Evolutionary conservation across 2,329 filamentous ascomycete genomes (phyloP).

Genomic region (Davidsoniella australis): DNA sequence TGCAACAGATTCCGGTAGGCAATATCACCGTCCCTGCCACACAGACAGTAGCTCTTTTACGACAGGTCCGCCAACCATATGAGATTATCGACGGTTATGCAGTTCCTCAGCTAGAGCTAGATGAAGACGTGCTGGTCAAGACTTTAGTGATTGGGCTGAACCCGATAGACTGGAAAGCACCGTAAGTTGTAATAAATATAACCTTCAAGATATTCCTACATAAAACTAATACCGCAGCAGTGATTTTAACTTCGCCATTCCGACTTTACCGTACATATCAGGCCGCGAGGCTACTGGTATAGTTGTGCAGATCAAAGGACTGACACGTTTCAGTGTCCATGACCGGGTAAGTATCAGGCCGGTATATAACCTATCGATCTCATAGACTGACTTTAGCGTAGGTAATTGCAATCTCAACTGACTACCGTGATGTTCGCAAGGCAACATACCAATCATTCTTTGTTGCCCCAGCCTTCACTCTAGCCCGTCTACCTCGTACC

Average conservation of each 20-base stretch:
- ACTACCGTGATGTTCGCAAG: constrained; percentile 57
- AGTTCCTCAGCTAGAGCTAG: constrained; percentile 3
- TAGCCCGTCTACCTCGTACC: constrained; percentile 39
- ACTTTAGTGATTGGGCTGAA: constrained; percentile 52
- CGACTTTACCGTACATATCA: constrained; percentile 48
- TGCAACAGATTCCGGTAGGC: not conserved
- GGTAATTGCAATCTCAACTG: constrained; percentile 51
- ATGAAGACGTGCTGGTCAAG: constrained; percentile 42
- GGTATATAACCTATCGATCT: not conserved
- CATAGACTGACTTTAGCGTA: constrained; percentile 15
- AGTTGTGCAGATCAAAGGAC: constrained; percentile 30
- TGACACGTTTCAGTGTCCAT: constrained; percentile 30
- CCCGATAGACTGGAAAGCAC: constrained; percentile 60
- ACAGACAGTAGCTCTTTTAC: constrained; percentile 3
- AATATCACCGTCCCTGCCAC: not conserved
- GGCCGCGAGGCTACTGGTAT: constrained; percentile 53
- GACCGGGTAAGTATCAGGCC: constrained; percentile 28
- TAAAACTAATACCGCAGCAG: too few relatives aligned
- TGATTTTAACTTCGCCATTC: constrained; percentile 55
- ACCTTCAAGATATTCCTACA: too few relatives aligned
- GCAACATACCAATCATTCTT: constrained; percentile 56
- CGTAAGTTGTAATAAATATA: constrained; percentile 29
- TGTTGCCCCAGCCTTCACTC: constrained; percentile 47
- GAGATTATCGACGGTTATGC: constrained; percentile 1
- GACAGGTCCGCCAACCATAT: not conserved